Conservation (phyloP, 306 rosid genomes). For the Cercis canadensis region DNA sequence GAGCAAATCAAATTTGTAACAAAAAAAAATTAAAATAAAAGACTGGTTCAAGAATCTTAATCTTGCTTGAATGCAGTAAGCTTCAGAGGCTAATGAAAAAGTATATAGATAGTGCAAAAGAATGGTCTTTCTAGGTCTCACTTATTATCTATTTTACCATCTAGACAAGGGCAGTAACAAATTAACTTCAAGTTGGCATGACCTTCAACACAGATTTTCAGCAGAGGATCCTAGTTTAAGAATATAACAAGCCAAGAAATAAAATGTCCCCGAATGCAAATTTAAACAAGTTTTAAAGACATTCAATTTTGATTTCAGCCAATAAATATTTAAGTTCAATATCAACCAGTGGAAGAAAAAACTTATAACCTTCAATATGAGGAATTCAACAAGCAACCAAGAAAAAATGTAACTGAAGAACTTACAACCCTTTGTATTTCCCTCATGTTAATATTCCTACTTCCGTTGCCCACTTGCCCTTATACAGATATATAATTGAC, state of each 20-base stretch:
- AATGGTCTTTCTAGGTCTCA: not conserved
- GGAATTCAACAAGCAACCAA: conserved; percentile 3
- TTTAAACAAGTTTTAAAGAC: conserved; percentile 11
- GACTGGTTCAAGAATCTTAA: conserved; percentile 10
- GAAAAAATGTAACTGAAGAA: conserved; percentile 1
- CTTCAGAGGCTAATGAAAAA: conserved; percentile 14
- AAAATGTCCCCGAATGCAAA: conserved; percentile 18
- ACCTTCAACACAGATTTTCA: conserved; percentile 20
- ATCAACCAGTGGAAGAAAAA: too few relatives aligned
- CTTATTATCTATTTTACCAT: conserved; percentile 3
- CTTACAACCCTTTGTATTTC: not conserved
- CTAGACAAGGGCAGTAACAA: conserved; percentile 6
- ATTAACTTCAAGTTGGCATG: not conserved
- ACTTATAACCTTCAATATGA: not conserved
- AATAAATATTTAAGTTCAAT: too few relatives aligned
- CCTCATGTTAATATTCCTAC: conserved; percentile 1
- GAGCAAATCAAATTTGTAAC: not conserved
- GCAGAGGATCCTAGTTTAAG: conserved; percentile 10
- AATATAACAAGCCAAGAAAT: not conserved
- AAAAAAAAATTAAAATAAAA: conserved; percentile 3
- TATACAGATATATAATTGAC: conserved; percentile 5
- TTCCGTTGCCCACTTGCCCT: not conserved
- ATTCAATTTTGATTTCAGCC: conserved; percentile 8
- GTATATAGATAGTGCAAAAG: not conserved
- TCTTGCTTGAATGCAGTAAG: conserved; percentile 30